A percentile compares a stretch with the other conserved stretches of the same genome.
Conservation (phyloP, 2,329 filamentous ascomycete genomes). For the Claviceps pazoutovae region DNA sequence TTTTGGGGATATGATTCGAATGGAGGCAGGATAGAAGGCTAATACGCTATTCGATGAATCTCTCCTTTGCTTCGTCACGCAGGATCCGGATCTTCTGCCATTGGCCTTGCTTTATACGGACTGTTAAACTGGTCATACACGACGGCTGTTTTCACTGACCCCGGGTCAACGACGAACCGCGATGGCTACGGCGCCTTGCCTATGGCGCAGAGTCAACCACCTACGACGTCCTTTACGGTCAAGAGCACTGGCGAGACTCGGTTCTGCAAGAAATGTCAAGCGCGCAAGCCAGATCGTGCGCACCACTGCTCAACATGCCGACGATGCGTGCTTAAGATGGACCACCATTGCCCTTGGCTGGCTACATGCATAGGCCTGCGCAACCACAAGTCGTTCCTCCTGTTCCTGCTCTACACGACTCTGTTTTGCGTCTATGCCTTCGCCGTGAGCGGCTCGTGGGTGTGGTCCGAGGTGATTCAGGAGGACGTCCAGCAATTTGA, state of each 20-base stretch:
- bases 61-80: conserved; percentile 2
- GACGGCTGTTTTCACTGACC: conserved; percentile 81
- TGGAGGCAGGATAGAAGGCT: neutral
- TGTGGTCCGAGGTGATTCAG: conserved; percentile 68
- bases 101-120: conserved; percentile 59
- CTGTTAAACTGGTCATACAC: conserved; percentile 85
- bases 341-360: conserved; percentile 97
- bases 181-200: conserved; percentile 70
- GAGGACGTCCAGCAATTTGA: conserved; percentile 59
- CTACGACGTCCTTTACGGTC: conserved; percentile 69
- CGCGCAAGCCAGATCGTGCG: conserved; percentile 83
- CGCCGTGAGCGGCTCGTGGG: conserved; percentile 63
- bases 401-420: conserved; percentile 83
- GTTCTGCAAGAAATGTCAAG: conserved; percentile 96
- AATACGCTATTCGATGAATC: neutral
- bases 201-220: conserved; percentile 35
- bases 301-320: conserved; percentile 95
- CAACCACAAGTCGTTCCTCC: conserved; percentile 91
- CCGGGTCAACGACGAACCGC: conserved; percentile 55
- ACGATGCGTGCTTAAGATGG: conserved; percentile 96
- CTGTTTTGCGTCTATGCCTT: conserved; percentile 77
- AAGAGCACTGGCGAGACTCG: conserved; percentile 77
- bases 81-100: conserved; percentile 42
- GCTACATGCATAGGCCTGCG: conserved; percentile 86
- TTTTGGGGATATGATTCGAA: too few relatives aligned